These are phyloP conservation scores for Tricholoma furcatifolium DNA, from an alignment of 768 basidiomycete species.

Conservation along the genomic window DNA sequence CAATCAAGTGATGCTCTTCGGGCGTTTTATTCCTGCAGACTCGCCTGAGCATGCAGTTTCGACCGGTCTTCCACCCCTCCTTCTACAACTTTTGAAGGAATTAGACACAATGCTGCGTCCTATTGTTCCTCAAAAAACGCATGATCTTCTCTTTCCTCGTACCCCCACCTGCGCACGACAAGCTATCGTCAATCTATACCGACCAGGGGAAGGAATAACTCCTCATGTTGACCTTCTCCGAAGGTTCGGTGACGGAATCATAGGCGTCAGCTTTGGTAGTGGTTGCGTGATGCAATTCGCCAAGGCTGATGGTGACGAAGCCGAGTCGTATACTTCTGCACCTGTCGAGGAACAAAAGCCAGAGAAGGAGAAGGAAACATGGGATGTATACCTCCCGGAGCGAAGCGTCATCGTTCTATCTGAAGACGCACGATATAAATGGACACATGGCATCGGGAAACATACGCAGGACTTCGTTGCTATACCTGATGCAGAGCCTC, in stretches of 20 bases:
- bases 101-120: constrained; percentile 51
- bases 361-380: constrained; percentile 22
- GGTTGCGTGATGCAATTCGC: constrained; percentile 82
- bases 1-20: constrained; percentile 91
- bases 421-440: constrained; percentile 78
- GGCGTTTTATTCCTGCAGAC: constrained; percentile 34
- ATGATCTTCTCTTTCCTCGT: constrained; percentile 61
- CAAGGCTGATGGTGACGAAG: constrained; percentile 14
- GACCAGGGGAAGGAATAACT: constrained; percentile 85
- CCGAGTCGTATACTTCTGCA: neutral
- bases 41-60: constrained; percentile 13
- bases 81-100: constrained; percentile 50
- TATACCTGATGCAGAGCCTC: constrained; percentile 19
- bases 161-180: constrained; percentile 59
- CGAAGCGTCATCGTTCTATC: constrained; percentile 77
- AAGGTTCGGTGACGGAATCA: constrained; percentile 87
- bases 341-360: neutral
- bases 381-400: constrained; percentile 71
- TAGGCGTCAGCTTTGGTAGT: constrained; percentile 81
- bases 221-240: constrained; percentile 84
- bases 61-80: constrained; percentile 53
- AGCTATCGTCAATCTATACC: constrained; percentile 87
- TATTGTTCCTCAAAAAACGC: constrained; percentile 45
- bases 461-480: constrained; percentile 60
- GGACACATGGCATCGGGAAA: constrained; percentile 86